Evolutionary conservation across 176 grass and related monocot species (phyloP).

Genomic region (Leersia perrieri): DNA sequence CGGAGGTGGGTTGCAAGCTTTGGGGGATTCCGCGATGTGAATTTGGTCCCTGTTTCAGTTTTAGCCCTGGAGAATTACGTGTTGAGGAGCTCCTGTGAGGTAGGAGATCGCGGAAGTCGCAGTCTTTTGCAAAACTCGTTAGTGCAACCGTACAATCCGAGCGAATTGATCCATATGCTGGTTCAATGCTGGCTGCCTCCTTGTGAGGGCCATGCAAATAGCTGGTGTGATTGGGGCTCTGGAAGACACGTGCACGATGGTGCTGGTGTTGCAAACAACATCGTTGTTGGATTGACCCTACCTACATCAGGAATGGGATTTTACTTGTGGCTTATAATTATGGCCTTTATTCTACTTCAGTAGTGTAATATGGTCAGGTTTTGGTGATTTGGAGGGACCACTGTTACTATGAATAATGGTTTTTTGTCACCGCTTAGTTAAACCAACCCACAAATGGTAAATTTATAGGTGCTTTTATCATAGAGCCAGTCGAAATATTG

Average conservation of each 20-base stretch:
- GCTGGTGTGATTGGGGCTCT: background rate
- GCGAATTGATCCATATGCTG: background rate
- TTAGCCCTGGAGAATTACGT: background rate
- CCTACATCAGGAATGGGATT: background rate
- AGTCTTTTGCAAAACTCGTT: background rate
- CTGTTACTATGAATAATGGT: background rate
- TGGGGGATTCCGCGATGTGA: background rate
- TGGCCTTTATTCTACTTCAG: background rate
- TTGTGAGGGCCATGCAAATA: background rate
- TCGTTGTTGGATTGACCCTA: background rate
- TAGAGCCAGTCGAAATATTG: background rate
- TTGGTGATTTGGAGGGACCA: background rate
- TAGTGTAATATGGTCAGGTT: background rate
- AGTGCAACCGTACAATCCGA: background rate
- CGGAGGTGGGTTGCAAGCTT: background rate
- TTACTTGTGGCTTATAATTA: background rate
- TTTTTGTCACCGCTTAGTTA: background rate
- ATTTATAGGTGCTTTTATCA: background rate
- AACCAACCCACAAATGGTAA: background rate
- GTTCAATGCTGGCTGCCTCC: background rate
- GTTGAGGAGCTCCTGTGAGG: background rate
- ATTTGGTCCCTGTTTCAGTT: background rate
- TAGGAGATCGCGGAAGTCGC: background rate
- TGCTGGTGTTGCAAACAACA: background rate
- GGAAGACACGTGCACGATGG: background rate